phyloP scores from a whole-genome alignment of 2,329 filamentous ascomycete species.

The Aspergillus brasiliensis region DNA sequence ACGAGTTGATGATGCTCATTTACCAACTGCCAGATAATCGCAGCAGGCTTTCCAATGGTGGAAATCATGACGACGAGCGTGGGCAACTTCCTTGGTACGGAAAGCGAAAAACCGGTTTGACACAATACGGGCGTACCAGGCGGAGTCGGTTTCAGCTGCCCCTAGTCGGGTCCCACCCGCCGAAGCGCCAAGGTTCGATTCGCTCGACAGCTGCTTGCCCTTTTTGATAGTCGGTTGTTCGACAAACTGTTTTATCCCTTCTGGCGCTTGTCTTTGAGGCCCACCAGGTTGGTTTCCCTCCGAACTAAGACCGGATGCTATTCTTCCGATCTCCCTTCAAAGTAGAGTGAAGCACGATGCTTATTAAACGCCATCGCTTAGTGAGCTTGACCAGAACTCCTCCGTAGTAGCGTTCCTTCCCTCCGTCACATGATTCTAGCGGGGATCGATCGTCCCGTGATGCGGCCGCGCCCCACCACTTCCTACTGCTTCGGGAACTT shows the following conservation, averaged over 20 bases:
- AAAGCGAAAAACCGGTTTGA: neutral
- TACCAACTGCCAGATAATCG: neutral
- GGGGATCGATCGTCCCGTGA: constrained; percentile 3
- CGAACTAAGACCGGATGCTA: neutral
- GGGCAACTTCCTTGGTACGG: neutral
- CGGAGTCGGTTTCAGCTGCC: constrained; percentile 2
- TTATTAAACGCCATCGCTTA: too few species aligned
- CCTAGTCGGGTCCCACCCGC: neutral
- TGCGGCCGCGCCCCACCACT: neutral
- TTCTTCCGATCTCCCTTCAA: neutral
- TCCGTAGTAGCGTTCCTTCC: neutral
- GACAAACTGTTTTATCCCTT: neutral
- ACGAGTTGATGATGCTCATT: neutral
- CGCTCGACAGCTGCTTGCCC: neutral
- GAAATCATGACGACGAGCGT: neutral
- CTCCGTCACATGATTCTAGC: neutral
- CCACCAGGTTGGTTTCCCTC: neutral
- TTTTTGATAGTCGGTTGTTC: neutral
- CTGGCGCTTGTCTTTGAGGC: neutral
- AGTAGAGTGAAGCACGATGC: too few species aligned
- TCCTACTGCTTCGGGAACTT: constrained; percentile 2
- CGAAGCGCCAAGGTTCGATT: constrained; percentile 1
- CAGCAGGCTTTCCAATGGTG: too few species aligned
- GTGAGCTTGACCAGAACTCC: too few species aligned
- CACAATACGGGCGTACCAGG: neutral